Percentiles rank a stretch among this genome's conserved stretches.
Evolutionary conservation across 1,284 basidiomycete genomes (phyloP).

Genomic region (Ustilago esculenta): DNA sequence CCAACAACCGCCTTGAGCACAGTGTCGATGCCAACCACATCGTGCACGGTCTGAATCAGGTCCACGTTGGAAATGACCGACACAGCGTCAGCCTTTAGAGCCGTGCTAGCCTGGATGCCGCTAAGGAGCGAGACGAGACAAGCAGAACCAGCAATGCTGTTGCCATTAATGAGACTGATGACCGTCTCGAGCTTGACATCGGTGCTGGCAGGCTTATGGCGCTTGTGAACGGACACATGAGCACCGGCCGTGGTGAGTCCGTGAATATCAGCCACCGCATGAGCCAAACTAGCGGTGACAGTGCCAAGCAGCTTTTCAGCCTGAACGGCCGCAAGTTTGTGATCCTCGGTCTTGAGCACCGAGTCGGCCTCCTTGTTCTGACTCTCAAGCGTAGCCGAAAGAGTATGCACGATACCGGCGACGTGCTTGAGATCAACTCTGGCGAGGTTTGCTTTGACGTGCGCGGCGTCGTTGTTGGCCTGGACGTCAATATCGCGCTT

Average conservation of each 20-base stretch:
- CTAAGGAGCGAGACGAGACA: slow-evolving; percentile 6
- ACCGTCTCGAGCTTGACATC: slow-evolving; percentile 1
- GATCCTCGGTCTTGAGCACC: slow-evolving; percentile 16
- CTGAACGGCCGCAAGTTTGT: slow-evolving; percentile 4
- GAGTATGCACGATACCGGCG: slow-evolving; percentile 26
- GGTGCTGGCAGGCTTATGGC: no score
- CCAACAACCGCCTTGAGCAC: slow-evolving; percentile 10
- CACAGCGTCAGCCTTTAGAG: slow-evolving; percentile 11
- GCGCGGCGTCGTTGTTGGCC: slow-evolving; percentile 1
- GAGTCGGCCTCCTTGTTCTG: slow-evolving; percentile 10
- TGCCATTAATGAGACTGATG: background rate
- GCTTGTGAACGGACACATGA: no score
- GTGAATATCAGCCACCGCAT: slow-evolving; percentile 4
- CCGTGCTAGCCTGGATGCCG: slow-evolving; percentile 7
- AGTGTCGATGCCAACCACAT: slow-evolving; percentile 9
- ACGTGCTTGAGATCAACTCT: slow-evolving; percentile 24
- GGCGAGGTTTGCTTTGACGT: slow-evolving; percentile 3
- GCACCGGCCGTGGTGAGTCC: background rate
- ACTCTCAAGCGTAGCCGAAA: slow-evolving; percentile 27
- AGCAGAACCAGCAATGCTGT: slow-evolving; percentile 5
- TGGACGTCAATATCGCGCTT: slow-evolving; percentile 10
- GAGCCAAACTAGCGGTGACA: slow-evolving; percentile 5
- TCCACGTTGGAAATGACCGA: slow-evolving; percentile 14
- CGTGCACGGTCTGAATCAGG: slow-evolving; percentile 13
- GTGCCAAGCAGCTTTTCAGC: slow-evolving; percentile 5